A percentile compares a stretch with the other conserved stretches of the same genome.
phyloP scores from a whole-genome alignment of 257 asterid species.

The Coffea eugenioides region DNA sequence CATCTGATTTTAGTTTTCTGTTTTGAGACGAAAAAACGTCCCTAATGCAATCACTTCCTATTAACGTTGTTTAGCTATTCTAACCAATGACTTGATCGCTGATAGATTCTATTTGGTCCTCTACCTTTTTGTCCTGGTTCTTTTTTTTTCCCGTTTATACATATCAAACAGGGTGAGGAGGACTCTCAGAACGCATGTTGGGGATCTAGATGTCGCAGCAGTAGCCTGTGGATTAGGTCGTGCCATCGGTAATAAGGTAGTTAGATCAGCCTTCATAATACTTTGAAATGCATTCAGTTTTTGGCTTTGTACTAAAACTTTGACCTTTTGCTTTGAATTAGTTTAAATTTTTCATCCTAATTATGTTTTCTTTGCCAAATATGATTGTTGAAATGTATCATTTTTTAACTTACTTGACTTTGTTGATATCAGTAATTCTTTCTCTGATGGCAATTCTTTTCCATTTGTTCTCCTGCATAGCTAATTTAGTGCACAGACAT shows the following conservation, averaged over 20 bases:
- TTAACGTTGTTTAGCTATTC: background rate
- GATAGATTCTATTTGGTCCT: background rate
- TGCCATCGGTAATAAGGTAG: slow-evolving; percentile 95
- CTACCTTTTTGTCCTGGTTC: background rate
- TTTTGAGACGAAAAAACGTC: background rate
- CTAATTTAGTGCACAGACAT: background rate
- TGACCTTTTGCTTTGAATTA: no score
- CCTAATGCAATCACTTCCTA: background rate
- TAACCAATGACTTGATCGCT: background rate
- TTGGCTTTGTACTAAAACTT: background rate
- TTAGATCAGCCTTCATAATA: background rate
- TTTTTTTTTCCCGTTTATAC: slow-evolving; percentile 5
- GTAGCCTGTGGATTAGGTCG: slow-evolving; percentile 97
- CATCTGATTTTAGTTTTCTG: background rate
- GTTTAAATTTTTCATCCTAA: background rate
- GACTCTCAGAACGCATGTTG: slow-evolving; percentile 64
- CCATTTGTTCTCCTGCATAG: background rate
- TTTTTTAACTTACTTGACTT: no score
- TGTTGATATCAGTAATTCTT: background rate
- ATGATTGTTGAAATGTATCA: background rate
- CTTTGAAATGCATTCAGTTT: background rate
- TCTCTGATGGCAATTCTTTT: background rate
- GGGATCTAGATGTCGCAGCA: slow-evolving; percentile 87
- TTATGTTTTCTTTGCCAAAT: background rate
- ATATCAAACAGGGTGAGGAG: slow-evolving; percentile 70